Conservation (phyloP, 805 yeast genomes). For the Myxozyma mucilagina region DNA sequence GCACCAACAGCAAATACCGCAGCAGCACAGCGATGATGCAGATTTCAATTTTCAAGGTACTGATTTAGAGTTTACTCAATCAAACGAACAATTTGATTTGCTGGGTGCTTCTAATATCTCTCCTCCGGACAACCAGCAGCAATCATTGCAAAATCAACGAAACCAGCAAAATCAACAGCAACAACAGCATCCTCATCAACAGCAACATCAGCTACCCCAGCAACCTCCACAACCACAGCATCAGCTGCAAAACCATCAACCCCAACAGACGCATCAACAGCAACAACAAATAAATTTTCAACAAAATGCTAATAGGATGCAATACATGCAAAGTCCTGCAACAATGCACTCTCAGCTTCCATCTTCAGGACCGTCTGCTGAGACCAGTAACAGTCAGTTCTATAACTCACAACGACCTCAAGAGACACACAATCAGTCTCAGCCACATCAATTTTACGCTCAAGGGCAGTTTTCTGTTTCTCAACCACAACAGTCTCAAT, state of each 20-base stretch:
- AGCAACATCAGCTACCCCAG: neutral
- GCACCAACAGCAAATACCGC: slow-evolving; percentile 1
- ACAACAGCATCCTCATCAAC: neutral
- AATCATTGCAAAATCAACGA: neutral
- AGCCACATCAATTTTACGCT: neutral
- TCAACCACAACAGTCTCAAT: neutral
- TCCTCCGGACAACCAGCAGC: neutral
- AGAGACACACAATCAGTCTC: neutral
- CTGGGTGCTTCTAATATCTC: neutral
- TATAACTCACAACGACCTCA: neutral
- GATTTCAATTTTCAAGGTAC: neutral
- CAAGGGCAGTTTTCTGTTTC: neutral
- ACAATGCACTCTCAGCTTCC: neutral
- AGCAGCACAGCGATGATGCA: neutral
- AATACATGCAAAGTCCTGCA: neutral
- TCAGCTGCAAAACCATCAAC: neutral
- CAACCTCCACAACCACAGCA: too few species aligned
- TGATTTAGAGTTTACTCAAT: slow-evolving; percentile 2
- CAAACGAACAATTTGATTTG: neutral
- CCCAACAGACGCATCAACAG: neutral
- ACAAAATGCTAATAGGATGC: neutral
- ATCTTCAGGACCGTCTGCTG: neutral
- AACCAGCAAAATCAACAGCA: neutral
- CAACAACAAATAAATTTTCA: neutral
- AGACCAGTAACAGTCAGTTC: neutral